Conservation (phyloP, 352 stramenopile species). For the Hyaloperonospora brassicae region DNA sequence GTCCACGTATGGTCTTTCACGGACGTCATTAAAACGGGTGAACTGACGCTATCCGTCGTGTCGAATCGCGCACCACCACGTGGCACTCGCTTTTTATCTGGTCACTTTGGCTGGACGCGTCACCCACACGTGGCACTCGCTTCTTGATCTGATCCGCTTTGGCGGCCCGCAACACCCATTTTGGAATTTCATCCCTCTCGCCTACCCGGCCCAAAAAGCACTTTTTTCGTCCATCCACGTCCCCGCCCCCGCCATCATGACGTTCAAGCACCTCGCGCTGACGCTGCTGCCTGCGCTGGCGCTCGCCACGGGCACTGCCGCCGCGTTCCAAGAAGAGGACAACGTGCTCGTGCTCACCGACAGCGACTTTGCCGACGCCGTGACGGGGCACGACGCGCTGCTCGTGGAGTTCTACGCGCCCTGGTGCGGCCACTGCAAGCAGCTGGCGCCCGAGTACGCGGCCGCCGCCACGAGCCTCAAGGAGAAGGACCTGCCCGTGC, state of each 20-base stretch:
- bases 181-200: no score
- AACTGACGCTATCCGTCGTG: no score
- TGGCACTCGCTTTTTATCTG: no score
- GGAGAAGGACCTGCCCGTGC: slow-evolving; percentile 62
- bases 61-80: no score
- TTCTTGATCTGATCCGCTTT: no score
- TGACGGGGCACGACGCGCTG: slow-evolving; percentile 76
- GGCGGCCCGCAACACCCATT: no score
- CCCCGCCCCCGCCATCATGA: slow-evolving; percentile 29
- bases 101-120: no score
- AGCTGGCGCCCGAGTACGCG: slow-evolving; percentile 85
- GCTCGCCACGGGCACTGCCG: slow-evolving; percentile 27
- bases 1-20: no score
- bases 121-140: no score
- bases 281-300: slow-evolving; percentile 41
- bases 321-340: slow-evolving; percentile 80
- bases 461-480: slow-evolving; percentile 78
- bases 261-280: slow-evolving; percentile 48
- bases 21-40: no score
- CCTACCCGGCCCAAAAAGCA: no score
- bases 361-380: slow-evolving; percentile 86
- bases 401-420: slow-evolving; percentile 92
- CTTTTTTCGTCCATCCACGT: background rate
- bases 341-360: slow-evolving; percentile 89
- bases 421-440: slow-evolving; percentile 94